Evolutionary conservation across 2,329 filamentous ascomycete genomes (phyloP).

Genomic region (Diaporthe amygdali): DNA sequence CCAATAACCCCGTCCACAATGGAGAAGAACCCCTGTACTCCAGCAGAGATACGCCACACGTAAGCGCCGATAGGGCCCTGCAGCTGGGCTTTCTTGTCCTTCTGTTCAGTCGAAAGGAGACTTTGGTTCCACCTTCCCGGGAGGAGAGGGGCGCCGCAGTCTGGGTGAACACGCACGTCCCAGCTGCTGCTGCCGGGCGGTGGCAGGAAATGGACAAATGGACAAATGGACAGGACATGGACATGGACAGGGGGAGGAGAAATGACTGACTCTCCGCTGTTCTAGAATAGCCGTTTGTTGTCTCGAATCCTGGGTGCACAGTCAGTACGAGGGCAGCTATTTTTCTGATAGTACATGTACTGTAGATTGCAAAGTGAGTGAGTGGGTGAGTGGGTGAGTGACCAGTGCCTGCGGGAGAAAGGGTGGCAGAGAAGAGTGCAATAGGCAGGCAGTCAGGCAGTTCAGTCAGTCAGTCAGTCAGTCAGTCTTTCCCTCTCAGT

Average conservation of each 20-base stretch:
- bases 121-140: background rate
- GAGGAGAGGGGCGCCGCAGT: background rate
- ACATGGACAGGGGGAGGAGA: background rate
- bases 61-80: conserved; percentile 2
- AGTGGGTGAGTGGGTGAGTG: background rate
- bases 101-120: background rate
- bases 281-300: background rate
- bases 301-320: background rate
- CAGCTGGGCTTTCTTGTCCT: background rate
- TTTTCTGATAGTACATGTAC: no score
- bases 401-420: background rate
- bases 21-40: background rate
- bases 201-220: background rate
- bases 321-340: no score
- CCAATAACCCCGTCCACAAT: background rate
- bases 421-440: background rate
- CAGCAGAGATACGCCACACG: conserved; percentile 4
- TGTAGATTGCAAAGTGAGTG: conserved; percentile 3
- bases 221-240: background rate
- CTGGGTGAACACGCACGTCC: background rate
- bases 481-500: background rate
- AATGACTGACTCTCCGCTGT: background rate
- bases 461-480: background rate
- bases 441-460: background rate
- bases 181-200: conserved; percentile 2